Base-by-base conservation (phyloP, 345 rosid species). In the Linum tenue region DNA sequence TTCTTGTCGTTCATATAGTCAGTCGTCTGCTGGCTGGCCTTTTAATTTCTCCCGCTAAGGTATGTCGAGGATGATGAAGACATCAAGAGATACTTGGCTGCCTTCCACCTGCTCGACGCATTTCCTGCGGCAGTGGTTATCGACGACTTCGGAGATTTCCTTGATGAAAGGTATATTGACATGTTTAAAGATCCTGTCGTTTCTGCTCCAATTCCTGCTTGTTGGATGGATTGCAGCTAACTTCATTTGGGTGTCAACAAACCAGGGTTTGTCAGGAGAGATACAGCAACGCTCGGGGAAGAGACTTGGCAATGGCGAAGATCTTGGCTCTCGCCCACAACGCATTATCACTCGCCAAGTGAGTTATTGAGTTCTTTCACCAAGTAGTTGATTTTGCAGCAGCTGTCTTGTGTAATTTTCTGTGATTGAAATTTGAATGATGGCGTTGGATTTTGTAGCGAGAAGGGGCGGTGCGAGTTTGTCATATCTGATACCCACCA, bases 91-190 rank as follows among this genome's bases (percentile, higher is more conserved):
- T 90, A 83, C 79, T 85, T 92, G 56, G 87, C 97, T 67, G 96
- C 96, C 55, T 92, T 92, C 83, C 96, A 88, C 85, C 79, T 90
- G 63, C 80, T 78, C 50, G 68, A 73, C 51, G 51, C 73, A 39
- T 67, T 73, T 64, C 98, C 97, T 1, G 60, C 57, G 51, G 83
- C 91, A 0, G 83, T 92, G 39, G 17, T 92, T 11, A 65, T 90
- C 41, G 98, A 92, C 75, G 96, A 90, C 71, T 90, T 88, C 67
- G 90, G 88, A 40, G 87, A 90, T 64, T 76, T 81, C 74, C 87
- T 92, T 36, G 43, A 70, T 55, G 85, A 85, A 61, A 82, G 87
- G 97, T 87, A 67, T 35, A 55, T 9, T 3, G 12, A 60, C 8
- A 2, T 50, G 37, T n/a, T 6, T 7, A 4, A 50, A 3, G 15